These are phyloP conservation scores for Alternaria burnsii DNA, from an alignment of 2,329 filamentous ascomycete species.

Conservation along the genomic window DNA sequence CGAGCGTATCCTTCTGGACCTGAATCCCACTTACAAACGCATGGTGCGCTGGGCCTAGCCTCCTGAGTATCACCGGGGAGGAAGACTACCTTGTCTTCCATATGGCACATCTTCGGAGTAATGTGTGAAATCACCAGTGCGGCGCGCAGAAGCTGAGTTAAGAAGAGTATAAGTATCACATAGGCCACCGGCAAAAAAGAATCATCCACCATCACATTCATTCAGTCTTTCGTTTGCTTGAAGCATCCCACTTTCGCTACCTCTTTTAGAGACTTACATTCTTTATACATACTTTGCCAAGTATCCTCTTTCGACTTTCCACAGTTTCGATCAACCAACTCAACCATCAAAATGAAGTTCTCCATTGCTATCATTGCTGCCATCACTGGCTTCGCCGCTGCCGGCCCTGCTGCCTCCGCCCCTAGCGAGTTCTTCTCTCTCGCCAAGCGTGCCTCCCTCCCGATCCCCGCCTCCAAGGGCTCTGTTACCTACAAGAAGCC, in stretches of 20 bases:
- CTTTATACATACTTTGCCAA: conserved; percentile 29
- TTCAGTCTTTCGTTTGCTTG: conserved; percentile 36
- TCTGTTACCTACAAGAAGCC: conserved; percentile 38
- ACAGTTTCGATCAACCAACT: conserved; percentile 18
- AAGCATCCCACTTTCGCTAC: conserved; percentile 32
- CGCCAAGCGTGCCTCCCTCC: conserved; percentile 42
- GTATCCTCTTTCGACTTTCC: conserved; percentile 21
- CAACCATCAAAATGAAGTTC: conserved; percentile 47
- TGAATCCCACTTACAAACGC: neutral
- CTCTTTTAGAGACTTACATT: conserved; percentile 25
- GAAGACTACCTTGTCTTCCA: conserved; percentile 1
- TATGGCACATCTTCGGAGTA: conserved; percentile 7
- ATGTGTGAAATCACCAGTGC: neutral
- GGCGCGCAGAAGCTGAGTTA: neutral
- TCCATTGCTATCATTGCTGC: conserved; percentile 35
- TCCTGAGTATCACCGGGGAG: neutral
- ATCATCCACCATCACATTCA: conserved; percentile 27
- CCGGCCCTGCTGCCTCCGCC: conserved; percentile 35
- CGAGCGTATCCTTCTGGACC: neutral
- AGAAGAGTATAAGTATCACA: conserved; percentile 23
- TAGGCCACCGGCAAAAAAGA: conserved; percentile 2
- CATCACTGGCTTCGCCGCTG: conserved; percentile 40
- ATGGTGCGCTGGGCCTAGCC: conserved; percentile 5
- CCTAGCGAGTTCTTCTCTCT: conserved; percentile 38
- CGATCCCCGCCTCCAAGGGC: conserved; percentile 45